Conservation (phyloP, 169 alveolate species). For the Plasmodium relictum region DNA sequence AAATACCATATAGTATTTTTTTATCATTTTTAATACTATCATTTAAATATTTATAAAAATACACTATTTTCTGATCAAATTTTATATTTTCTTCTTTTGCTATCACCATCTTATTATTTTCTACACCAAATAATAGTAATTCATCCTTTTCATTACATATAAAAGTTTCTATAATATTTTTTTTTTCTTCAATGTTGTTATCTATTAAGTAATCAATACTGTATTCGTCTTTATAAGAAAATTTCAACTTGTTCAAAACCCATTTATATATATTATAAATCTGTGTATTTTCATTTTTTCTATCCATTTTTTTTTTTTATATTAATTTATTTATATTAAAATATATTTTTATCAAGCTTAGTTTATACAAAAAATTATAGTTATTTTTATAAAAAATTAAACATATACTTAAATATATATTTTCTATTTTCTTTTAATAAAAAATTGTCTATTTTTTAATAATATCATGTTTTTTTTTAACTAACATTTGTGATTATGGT, state of each 20-base stretch:
- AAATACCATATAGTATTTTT: conserved; percentile 60
- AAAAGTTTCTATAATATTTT: conserved; percentile 38
- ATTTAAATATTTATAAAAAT: conserved; percentile 54
- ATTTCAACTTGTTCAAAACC: conserved; percentile 48
- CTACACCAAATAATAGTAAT: conserved; percentile 38
- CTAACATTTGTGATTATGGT: too few species aligned
- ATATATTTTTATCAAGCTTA: too few species aligned
- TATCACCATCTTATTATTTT: conserved; percentile 52
- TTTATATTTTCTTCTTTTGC: conserved; percentile 74
- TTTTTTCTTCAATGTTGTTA: conserved; percentile 36
- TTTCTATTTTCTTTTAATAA: too few species aligned
- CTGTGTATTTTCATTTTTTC: conserved; percentile 37
- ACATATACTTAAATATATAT: too few species aligned
- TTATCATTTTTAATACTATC: conserved; percentile 31
- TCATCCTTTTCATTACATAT: conserved; percentile 46
- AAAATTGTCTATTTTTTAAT: too few species aligned
- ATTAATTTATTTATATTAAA: background rate
- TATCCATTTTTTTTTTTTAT: conserved; percentile 42
- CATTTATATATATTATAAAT: conserved; percentile 43
- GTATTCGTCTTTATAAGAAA: conserved; percentile 63
- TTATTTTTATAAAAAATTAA: too few species aligned
- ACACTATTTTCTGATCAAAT: conserved; percentile 71
- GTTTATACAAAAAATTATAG: too few species aligned
- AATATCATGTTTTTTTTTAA: too few species aligned
- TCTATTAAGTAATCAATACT: conserved; percentile 57